Evolutionary conservation across 768 basidiomycete genomes (phyloP), one percentile per base, ranked within the genome.

Genomic region (Lanmaoa pseudosensibilis): DNA sequence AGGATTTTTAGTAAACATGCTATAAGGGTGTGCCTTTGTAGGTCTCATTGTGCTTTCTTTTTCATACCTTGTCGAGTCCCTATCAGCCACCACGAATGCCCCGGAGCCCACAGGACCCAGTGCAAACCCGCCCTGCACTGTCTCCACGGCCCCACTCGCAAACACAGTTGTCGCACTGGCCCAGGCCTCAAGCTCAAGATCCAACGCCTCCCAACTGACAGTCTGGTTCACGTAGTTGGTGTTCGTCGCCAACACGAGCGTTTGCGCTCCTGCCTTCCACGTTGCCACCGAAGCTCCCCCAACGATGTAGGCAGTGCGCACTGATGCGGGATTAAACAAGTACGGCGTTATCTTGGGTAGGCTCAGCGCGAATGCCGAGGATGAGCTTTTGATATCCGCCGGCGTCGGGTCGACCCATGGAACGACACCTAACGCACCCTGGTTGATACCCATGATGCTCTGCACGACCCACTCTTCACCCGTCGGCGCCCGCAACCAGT

Each of bases 391-490:
- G 72, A 86, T 83, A 38, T 83, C 79, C 5, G 73, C 50, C 1
- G 78, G 60, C 0, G 80, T 83, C 0, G 83, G 83, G 64, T 86
- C 83, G 45, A 69, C 69, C 84, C 84, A 79, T 5, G 71, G 60
- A 5, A 73, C 60, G 36, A 84, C 60, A 73, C 85, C 86, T 5
- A 83, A 67, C 2, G 76, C 86, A 7, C 89, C 87, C 52, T 90
- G 87, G 57, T 87, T 90, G 66, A 90, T 83, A 2, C 80, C 84
- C 18, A 90, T 66, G 34, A 87, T 77, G 60, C 77, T 80, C 71
- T 88, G 75, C 5, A 89, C 80, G 16, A 88, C 75, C 66, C 81
- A 90, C 66, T 91, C 88, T 51, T 79, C 74, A 8, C 88, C 88
- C 0, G 86, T 88, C 0, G 90, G 90, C 44, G 68, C 72, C 6